Base-by-base conservation (phyloP, 345 rosid species). In the Pelargonium nanum region DNA sequence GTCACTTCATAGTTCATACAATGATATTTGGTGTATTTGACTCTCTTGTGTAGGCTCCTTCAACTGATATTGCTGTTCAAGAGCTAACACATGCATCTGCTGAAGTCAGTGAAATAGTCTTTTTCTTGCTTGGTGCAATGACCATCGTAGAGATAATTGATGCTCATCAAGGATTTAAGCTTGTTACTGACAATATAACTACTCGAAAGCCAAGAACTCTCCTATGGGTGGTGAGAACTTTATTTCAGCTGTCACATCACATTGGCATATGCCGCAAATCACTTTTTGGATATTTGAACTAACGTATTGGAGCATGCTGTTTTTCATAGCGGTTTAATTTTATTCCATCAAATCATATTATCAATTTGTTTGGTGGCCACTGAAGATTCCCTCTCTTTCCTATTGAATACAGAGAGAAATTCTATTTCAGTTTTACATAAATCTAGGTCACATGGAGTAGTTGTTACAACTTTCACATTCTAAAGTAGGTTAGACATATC, bases 111-210 rank as follows among this genome's bases (percentile, higher is more conserved):
- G 92, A 89, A 68, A 89, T 93, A 63, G 99, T 93, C 1, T 89
- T 93, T 66, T 93, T 93, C 85, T 68, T 93, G 76, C 96, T 93
- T 12, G 99, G 99, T 13, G 99, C 99, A 22, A 93, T 93, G 99
- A 93, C 99, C 52, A 93, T 93, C 24, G 97, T 89, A 40, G 96
- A 92, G 84, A 89, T 92, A 59, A 89, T 93, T 57, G 99, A 93
- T 75, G 97, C 99, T 59, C 99, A 93, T 78, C 99, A 93, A 85
- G 99, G 99, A 61, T 93, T 93, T 83, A 93, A 93, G 81, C 79
- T 93, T 52, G 97, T 93, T 65, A 93, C 97, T 22, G 97, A 93
- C 77, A 87, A 83, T 76, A 93, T 93, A 65, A 93, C 94, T 45
- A 84, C 99, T 77, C 81, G 97, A 74, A 87, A 87, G 65, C 97